Evolutionary conservation across 2,329 filamentous ascomycete species (phyloP).

Genomic region (Hortaea werneckii): DNA sequence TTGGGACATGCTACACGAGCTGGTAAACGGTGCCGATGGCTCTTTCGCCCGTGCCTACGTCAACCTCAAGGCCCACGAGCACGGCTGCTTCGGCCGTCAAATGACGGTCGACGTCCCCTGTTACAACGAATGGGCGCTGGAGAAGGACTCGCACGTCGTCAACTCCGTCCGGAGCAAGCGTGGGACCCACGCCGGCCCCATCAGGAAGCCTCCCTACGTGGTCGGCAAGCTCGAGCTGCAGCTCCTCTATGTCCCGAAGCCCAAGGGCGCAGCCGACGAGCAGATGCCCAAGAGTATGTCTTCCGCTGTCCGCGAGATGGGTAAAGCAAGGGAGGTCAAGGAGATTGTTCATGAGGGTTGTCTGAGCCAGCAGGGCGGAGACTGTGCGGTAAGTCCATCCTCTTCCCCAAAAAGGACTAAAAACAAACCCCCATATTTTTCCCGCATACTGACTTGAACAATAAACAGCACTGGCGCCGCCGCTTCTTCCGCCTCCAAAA

Average conservation of each 20-base stretch:
- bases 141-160: constrained; percentile 59
- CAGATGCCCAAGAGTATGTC: constrained; percentile 99
- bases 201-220: constrained; percentile 83
- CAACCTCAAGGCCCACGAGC: constrained; percentile 85
- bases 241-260: constrained; percentile 86
- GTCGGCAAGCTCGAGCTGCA: constrained; percentile 91
- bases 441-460: not conserved
- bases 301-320: constrained; percentile 84
- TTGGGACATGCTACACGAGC: constrained; percentile 77
- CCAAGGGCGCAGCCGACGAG: constrained; percentile 70
- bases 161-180: constrained; percentile 90
- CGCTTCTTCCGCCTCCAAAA: constrained; percentile 93
- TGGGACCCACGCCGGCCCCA: constrained; percentile 43
- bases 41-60: constrained; percentile 93
- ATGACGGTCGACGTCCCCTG: constrained; percentile 82
- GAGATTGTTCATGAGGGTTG: constrained; percentile 71
- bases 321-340: constrained; percentile 73
- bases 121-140: constrained; percentile 97
- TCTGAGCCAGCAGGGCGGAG: constrained; percentile 91
- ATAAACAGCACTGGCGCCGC: constrained; percentile 78
- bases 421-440: constrained; percentile 2
- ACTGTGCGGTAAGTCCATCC: constrained; percentile 71
- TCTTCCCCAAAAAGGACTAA: not conserved
- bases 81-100: constrained; percentile 76
- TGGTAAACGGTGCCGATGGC: constrained; percentile 77